Base-by-base conservation (phyloP, 2,329 filamentous ascomycete genomes). In the Stagonosporopsis vannaccii region DNA sequence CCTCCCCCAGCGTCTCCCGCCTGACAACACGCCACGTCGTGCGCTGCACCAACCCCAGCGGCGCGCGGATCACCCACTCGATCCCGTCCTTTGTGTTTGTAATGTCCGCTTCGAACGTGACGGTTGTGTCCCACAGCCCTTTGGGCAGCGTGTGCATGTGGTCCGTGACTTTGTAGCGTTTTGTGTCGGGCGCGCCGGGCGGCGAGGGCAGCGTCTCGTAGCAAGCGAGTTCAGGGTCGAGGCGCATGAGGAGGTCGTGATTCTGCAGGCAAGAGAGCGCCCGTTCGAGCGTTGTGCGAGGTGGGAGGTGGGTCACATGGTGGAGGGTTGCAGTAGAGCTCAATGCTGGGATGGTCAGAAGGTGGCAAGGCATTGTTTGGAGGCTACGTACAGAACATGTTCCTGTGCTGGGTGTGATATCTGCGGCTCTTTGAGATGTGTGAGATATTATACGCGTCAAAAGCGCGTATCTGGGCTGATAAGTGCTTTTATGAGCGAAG, bases 161-260 rank as follows among this genome's bases (percentile, higher is more conserved):
- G 58, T 76, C 73, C 2, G 73, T 76, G 4, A 76, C 67, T 55
- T 71, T 70, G 64, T 76, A 76, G 35, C 70, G 63, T 51, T 76
- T 75, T 7, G 73, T 68, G 8, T 63, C 30, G 5, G 66, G 62
- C 1, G 63, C 47, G 1, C 56, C 32, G 9, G 60, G 43, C n/a
- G 67, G 62, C 1, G 60, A 33, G 20, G 72, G 65, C 2, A 71
- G 60, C 2, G 56, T 56, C 35, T 71, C 68, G 62, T 76, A 75
- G 58, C 66, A 65, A 1, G 65, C 59, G 42, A 75, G 64, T 53
- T 76, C 74, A 9, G 74, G 73, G 47, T 77, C 74, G 58, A 77
- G 68, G 0, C 65, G 66, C 47, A 76, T 73, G 22, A 75, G 65
- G 30, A 75, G 57, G 52, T 75, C 73, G 57, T 76, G 74, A 61